A percentile compares a stretch with the other conserved stretches of the same genome.
These are phyloP conservation scores for Pythium apleroticum DNA, from an alignment of 352 stramenopile species.

Conservation along the genomic window DNA sequence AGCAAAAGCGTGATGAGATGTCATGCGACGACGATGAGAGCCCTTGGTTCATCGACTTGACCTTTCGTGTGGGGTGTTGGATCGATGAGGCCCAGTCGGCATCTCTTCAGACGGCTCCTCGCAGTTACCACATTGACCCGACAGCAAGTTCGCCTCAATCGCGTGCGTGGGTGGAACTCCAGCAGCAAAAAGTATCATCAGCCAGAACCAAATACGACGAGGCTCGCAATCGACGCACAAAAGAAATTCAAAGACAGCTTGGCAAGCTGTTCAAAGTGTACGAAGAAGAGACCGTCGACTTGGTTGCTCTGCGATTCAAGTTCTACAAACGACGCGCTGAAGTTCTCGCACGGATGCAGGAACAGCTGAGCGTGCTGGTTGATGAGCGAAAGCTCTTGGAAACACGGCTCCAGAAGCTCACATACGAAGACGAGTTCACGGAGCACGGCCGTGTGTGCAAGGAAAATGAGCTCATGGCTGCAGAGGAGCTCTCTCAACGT, in stretches of 20 bases:
- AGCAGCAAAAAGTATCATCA: background rate
- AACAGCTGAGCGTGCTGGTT: slow-evolving; percentile 6
- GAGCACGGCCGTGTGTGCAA: background rate
- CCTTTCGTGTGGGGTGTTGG: slow-evolving; percentile 24
- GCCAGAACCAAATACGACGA: slow-evolving; percentile 27
- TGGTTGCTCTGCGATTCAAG: slow-evolving; percentile 23
- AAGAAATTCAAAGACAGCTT: slow-evolving; percentile 30
- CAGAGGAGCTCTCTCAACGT: slow-evolving; percentile 20
- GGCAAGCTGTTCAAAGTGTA: slow-evolving; percentile 34
- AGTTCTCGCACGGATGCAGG: slow-evolving; percentile 1
- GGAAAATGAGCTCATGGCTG: slow-evolving; percentile 14
- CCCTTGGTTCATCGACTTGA: slow-evolving; percentile 9
- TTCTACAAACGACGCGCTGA: slow-evolving; percentile 22
- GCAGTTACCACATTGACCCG: slow-evolving; percentile 34
- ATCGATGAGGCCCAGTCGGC: slow-evolving; percentile 26
- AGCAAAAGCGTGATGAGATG: background rate
- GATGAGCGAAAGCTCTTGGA: slow-evolving; percentile 22
- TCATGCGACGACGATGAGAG: background rate
- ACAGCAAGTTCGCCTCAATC: slow-evolving; percentile 22
- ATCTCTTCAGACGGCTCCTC: slow-evolving; percentile 22
- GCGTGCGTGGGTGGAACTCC: slow-evolving; percentile 11
- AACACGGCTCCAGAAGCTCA: slow-evolving; percentile 18
- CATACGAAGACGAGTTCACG: background rate
- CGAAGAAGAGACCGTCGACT: slow-evolving; percentile 34
- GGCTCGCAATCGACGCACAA: slow-evolving; percentile 15